Conservation (phyloP, 2,329 filamentous ascomycete species). For the Fusarium sp. region DNA sequence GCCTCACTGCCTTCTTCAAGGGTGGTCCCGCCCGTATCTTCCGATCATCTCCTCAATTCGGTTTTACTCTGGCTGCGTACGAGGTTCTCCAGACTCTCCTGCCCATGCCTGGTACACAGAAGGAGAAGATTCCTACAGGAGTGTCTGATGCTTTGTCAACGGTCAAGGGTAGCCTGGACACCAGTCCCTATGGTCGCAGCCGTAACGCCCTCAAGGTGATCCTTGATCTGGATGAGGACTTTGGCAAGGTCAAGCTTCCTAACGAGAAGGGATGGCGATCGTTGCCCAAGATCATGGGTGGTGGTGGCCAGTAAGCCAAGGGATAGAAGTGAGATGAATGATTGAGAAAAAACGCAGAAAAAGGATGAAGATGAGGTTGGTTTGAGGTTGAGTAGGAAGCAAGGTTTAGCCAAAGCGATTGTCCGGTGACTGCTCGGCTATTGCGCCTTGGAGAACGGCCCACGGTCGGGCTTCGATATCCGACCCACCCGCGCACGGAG, state of each 20-base stretch:
- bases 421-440: conserved; percentile 42
- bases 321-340: conserved; percentile 7
- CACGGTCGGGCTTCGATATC: conserved; percentile 33
- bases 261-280: conserved; percentile 64
- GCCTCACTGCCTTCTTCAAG: conserved; percentile 98
- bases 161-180: conserved; percentile 48
- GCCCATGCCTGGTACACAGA: conserved; percentile 74
- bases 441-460: conserved; percentile 18
- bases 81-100: conserved; percentile 86
- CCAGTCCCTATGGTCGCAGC: conserved; percentile 69
- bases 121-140: conserved; percentile 66
- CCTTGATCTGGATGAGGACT: conserved; percentile 92
- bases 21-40: conserved; percentile 95
- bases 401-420: conserved; percentile 19
- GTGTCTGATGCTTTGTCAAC: conserved; percentile 71
- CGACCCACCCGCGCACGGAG: conserved; percentile 32
- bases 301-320: conserved; percentile 47
- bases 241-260: conserved; percentile 77
- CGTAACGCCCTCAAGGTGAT: conserved; percentile 96
- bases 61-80: conserved; percentile 95
- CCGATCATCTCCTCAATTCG: conserved; percentile 95
- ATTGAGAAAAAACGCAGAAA: conserved; percentile 1
- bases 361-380: conserved; percentile 1
- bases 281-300: conserved; percentile 62
- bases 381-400: conserved; percentile 20